phyloP scores from a whole-genome alignment of 768 basidiomycete genomes.

The Leccinum variicolor region DNA sequence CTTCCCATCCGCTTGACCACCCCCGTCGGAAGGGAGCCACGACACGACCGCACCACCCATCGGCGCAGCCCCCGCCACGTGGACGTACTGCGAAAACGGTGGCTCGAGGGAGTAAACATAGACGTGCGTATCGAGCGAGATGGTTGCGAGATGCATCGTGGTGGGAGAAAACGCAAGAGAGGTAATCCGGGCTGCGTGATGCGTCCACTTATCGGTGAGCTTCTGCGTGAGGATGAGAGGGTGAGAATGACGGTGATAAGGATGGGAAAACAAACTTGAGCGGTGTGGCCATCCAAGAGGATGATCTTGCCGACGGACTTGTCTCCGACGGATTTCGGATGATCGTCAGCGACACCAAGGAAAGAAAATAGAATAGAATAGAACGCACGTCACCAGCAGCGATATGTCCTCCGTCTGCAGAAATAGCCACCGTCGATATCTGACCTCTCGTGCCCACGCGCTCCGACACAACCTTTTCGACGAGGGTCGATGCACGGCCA shows the following conservation, averaged over 20 bases:
- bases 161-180: constrained; percentile 46
- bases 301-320: constrained; percentile 82
- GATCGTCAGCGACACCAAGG: neutral
- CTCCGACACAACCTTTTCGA: constrained; percentile 54
- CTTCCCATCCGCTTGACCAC: constrained; percentile 15
- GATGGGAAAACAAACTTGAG: constrained; percentile 37
- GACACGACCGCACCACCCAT: constrained; percentile 81
- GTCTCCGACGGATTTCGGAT: neutral
- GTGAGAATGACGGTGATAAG: neutral
- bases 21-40: constrained; percentile 50
- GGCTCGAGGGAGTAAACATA: constrained; percentile 81
- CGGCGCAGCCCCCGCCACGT: constrained; percentile 82
- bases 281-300: constrained; percentile 67
- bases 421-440: constrained; percentile 75
- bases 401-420: constrained; percentile 69
- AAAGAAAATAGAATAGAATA: neutral
- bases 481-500: constrained; percentile 47
- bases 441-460: constrained; percentile 56
- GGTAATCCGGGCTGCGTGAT: constrained; percentile 80
- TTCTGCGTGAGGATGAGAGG: constrained; percentile 35
- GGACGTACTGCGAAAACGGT: constrained; percentile 63
- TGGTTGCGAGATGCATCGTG: constrained; percentile 70
- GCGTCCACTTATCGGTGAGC: constrained; percentile 77
- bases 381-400: constrained; percentile 81
- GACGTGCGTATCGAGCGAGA: constrained; percentile 89